Base-by-base conservation (phyloP, 768 basidiomycete genomes). In the Gyrodon lividus region DNA sequence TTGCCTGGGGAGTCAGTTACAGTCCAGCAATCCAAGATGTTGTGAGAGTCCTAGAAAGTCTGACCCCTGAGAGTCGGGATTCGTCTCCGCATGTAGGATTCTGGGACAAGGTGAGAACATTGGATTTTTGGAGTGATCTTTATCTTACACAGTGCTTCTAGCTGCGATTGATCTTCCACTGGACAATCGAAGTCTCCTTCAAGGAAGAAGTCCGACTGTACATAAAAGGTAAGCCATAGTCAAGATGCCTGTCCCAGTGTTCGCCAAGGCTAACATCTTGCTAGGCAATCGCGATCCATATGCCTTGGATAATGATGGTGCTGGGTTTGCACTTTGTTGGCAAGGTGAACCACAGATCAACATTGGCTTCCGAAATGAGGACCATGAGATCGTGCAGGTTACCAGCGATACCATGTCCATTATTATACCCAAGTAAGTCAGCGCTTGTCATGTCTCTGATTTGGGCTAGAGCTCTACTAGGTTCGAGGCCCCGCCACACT, bases 1-100 rank as follows among this genome's bases (percentile, higher is more conserved):
- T 97, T 55, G 82, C 87, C 14, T 98, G 95, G 94, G 89, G 89
- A 14, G 81, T 92, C 39, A 94, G 93, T 56, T 90, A 92, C 56
- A 80, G 82, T 40, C 87, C 93, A 16, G 87, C 85, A 2, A 88
- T 90, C 20, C 90, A 94, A 63, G 95, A 97, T 63, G 66, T 97
- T 40, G 84, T 90, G 77, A 80, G 84, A 40, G 77, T 94, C 17
- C 64, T 98, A 23, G 95, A 97, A 50, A 86, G 86, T 2, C 63
- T 98, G 48, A 82, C 89, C 3, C 84, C 84, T 56, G 76, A 88
- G 17, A 82, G 90, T 44, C 78, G 82, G 40, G 95, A 98, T 69
- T 76, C 81, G 19, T 95, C 92, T 2, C 88, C 91, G 12, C 77
- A 81, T 9, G 62, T 96, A 55, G 95, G 93, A 6, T 96, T 97